These are phyloP conservation scores for Chionographis japonica DNA, from an alignment of 106 monocot species.

Conservation along the genomic window DNA sequence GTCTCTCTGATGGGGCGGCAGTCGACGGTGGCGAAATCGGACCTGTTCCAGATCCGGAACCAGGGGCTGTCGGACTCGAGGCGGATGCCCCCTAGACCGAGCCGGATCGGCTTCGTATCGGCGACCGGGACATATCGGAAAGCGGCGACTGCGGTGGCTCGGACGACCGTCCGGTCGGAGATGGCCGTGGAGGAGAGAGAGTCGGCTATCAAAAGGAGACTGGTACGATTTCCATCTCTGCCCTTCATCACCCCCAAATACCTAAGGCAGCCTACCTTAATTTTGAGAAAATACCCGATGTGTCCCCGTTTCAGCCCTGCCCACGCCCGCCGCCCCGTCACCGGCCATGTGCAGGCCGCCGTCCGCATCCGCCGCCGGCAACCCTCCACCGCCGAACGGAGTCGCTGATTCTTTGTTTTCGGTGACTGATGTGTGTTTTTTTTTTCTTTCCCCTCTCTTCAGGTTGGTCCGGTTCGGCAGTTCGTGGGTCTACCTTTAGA, in stretches of 20 bases:
- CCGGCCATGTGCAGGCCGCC: no score
- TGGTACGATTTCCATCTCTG: neutral
- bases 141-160: neutral
- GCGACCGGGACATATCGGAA: neutral
- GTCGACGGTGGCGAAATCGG: slow-evolving; percentile 2
- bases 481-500: slow-evolving; percentile 74
- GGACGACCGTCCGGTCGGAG: slow-evolving; percentile 11
- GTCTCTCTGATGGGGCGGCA: slow-evolving; percentile 2
- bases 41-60: neutral
- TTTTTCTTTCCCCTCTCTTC: neutral
- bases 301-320: neutral
- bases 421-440: neutral
- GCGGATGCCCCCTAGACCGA: neutral
- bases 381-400: no score
- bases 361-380: no score
- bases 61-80: neutral
- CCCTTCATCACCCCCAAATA: neutral
- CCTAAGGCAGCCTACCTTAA: neutral
- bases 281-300: neutral
- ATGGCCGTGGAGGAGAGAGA: slow-evolving; percentile 4
- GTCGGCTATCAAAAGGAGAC: neutral
- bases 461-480: slow-evolving; percentile 14
- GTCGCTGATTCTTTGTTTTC: no score
- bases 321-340: no score
- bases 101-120: neutral